phyloP scores from a whole-genome alignment of 1,139 yeast species.

The Blastobotrys proliferans region DNA sequence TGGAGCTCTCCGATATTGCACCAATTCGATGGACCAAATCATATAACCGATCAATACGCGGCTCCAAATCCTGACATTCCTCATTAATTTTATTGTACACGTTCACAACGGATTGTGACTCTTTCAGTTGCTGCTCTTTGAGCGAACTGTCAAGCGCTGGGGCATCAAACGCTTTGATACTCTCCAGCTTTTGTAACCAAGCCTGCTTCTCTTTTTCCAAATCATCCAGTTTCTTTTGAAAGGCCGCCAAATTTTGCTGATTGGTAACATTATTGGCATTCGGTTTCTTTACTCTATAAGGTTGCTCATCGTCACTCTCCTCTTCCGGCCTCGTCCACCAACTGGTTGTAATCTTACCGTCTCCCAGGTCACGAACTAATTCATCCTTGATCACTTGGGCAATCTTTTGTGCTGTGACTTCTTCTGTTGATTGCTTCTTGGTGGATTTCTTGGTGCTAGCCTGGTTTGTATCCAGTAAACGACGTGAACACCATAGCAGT shows the following conservation, averaged over 20 bases:
- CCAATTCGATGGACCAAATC: constrained; percentile 15
- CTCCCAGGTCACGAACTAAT: constrained; percentile 51
- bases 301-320: constrained; percentile 21
- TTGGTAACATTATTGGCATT: constrained; percentile 58
- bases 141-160: not conserved
- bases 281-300: constrained; percentile 42
- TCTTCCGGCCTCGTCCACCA: constrained; percentile 53
- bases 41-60: constrained; percentile 11
- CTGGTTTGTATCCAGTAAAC: constrained; percentile 39
- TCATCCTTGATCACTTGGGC: constrained; percentile 68
- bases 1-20: constrained; percentile 17
- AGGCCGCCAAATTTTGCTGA: constrained; percentile 43
- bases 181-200: constrained; percentile 41
- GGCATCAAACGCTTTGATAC: constrained; percentile 4
- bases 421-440: constrained; percentile 27
- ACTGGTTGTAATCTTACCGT: constrained; percentile 57
- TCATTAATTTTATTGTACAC: not conserved
- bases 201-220: constrained; percentile 46
- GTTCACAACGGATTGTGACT: not conserved
- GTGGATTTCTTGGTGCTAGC: constrained; percentile 27
- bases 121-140: not conserved
- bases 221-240: constrained; percentile 43
- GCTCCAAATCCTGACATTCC: constrained; percentile 6
- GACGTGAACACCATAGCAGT: constrained; percentile 63
- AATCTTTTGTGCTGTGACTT: constrained; percentile 28